Percentiles rank a stretch among this genome's conserved stretches.
Evolutionary conservation across 441 rosid species (phyloP).

Genomic region (Gossypium schwendimanii): DNA sequence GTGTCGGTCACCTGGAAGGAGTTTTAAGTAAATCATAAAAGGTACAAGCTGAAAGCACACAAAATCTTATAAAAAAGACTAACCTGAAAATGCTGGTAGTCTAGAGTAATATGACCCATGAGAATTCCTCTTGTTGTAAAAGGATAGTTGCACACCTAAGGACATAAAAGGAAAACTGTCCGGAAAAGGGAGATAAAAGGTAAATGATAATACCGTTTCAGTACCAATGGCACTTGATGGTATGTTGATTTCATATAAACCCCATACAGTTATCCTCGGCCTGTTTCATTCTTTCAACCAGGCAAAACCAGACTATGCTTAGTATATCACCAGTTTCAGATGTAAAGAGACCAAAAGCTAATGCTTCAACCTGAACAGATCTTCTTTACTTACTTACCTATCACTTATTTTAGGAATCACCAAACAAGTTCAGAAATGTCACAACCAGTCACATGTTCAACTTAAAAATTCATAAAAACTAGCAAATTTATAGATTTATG

Average conservation of each 20-base stretch:
- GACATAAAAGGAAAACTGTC: slow-evolving; percentile 26
- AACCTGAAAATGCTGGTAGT: slow-evolving; percentile 77
- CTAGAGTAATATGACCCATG: slow-evolving; percentile 77
- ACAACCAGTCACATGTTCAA: not conserved
- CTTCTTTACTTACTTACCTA: not conserved
- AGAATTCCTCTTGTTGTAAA: slow-evolving; percentile 93
- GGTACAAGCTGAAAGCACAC: not conserved
- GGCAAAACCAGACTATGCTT: not conserved
- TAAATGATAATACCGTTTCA: not conserved
- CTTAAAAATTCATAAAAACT: not conserved
- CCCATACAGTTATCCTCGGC: not conserved
- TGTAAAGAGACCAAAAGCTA: not conserved
- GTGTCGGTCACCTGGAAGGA: slow-evolving; percentile 83
- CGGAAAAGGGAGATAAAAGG: not conserved
- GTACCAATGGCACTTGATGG: not conserved
- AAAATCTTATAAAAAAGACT: slow-evolving; percentile 13
- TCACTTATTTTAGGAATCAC: not conserved
- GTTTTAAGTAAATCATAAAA: slow-evolving; percentile 12
- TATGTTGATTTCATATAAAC: not conserved
- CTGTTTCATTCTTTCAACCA: not conserved
- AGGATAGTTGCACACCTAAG: slow-evolving; percentile 92
- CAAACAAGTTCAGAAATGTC: not conserved
- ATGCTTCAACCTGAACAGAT: not conserved
- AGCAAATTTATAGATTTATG: not conserved
- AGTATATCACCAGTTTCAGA: not conserved